phyloP scores from a whole-genome alignment of 192 early-diverging fungal species.

The Pilaira anomala region DNA sequence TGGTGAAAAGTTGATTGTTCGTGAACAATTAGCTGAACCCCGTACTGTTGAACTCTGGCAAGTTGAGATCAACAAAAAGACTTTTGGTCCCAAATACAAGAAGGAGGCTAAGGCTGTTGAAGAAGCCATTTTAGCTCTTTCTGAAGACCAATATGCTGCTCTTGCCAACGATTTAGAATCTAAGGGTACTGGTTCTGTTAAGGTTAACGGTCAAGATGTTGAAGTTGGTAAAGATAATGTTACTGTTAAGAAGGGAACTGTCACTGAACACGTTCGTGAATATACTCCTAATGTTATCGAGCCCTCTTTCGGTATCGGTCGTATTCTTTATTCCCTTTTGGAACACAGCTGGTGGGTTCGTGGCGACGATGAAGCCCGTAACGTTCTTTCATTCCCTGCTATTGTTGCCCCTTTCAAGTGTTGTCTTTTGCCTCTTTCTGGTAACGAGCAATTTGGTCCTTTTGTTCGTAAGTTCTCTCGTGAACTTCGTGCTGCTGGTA shows the following conservation, averaged over 20 bases:
- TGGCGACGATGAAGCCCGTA: slow-evolving; percentile 84
- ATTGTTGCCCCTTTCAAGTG: slow-evolving; percentile 94
- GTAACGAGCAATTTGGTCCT: slow-evolving; percentile 74
- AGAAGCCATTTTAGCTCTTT: slow-evolving; percentile 60
- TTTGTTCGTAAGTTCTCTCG: slow-evolving; percentile 61
- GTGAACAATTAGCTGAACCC: slow-evolving; percentile 83
- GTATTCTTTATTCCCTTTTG: slow-evolving; percentile 93
- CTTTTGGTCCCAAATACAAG: slow-evolving; percentile 92
- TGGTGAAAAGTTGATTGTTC: slow-evolving; percentile 91
- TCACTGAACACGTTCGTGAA: slow-evolving; percentile 71
- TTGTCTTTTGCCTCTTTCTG: slow-evolving; percentile 83
- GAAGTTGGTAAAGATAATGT: slow-evolving; percentile 53
- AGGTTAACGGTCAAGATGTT: slow-evolving; percentile 63
- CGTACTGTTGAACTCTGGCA: slow-evolving; percentile 68
- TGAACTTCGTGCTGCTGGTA: slow-evolving; percentile 67
- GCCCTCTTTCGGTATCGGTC: slow-evolving; percentile 98
- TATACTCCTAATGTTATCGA: slow-evolving; percentile 99
- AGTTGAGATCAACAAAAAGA: slow-evolving; percentile 90
- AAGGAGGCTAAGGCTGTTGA: slow-evolving; percentile 87
- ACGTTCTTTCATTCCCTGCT: slow-evolving; percentile 88
- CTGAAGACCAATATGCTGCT: slow-evolving; percentile 55
- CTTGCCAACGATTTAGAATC: slow-evolving; percentile 54
- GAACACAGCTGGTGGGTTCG: slow-evolving; percentile 94
- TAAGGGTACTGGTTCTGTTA: slow-evolving; percentile 46
- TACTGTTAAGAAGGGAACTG: slow-evolving; percentile 30